These are phyloP conservation scores for Yamadazyma sp. DNA, from an alignment of 1,139 yeast species.

Conservation along the genomic window DNA sequence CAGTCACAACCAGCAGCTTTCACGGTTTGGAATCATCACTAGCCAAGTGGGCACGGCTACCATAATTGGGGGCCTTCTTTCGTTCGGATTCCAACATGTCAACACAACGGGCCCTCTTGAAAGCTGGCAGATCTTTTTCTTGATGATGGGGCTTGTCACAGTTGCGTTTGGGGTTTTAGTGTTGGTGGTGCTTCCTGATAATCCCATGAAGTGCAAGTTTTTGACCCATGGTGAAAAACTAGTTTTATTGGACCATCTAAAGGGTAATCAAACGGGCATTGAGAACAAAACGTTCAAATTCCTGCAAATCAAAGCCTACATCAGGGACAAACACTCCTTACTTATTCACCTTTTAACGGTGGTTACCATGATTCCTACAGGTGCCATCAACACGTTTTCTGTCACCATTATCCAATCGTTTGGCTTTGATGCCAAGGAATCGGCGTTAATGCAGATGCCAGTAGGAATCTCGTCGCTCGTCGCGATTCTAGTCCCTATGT, in stretches of 20 bases:
- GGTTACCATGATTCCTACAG: conserved; percentile 39
- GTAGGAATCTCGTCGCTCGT: conserved; percentile 38
- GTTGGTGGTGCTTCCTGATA: conserved; percentile 30
- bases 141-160: conserved; percentile 38
- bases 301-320: conserved; percentile 30
- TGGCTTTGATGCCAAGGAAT: conserved; percentile 31
- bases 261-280: conserved; percentile 27
- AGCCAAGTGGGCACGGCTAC: conserved; percentile 42
- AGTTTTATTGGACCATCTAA: conserved; percentile 29
- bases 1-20: conserved; percentile 36
- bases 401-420: conserved; percentile 39
- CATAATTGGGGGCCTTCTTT: conserved; percentile 40
- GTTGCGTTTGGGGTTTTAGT: conserved; percentile 30
- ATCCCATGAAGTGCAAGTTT: conserved; percentile 31
- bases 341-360: conserved; percentile 34
- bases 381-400: conserved; percentile 41
- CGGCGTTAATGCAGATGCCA: conserved; percentile 44
- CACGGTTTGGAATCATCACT: conserved; percentile 38
- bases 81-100: conserved; percentile 45
- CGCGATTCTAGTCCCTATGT: conserved; percentile 32
- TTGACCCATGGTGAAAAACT: conserved; percentile 28
- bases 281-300: conserved; percentile 18
- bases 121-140: conserved; percentile 42
- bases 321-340: conserved; percentile 39
- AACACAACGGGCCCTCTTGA: conserved; percentile 18